phyloP scores from a whole-genome alignment of 2,329 filamentous ascomycete species.

The Fusarium staphyleae region DNA sequence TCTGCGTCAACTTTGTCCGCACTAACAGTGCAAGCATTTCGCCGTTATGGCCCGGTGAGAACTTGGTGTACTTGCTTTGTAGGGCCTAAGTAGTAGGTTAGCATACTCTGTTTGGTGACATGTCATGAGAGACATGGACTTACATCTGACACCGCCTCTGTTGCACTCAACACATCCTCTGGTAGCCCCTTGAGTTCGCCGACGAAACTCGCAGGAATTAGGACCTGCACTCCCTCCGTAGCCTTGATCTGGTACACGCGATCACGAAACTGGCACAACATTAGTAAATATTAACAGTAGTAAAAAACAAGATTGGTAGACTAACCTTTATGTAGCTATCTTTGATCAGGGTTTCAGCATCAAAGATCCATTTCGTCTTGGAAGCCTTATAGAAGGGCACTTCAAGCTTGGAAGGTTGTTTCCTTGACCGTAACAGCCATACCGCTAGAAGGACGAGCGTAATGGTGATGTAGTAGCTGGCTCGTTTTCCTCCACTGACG shows the following conservation, averaged over 20 bases:
- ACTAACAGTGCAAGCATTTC: constrained; percentile 55
- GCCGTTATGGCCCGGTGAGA: constrained; percentile 55
- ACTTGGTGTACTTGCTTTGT: constrained; percentile 59
- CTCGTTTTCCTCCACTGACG: constrained; percentile 40
- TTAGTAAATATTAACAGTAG: constrained; percentile 24
- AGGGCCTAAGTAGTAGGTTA: constrained; percentile 49
- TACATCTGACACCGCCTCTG: constrained; percentile 57
- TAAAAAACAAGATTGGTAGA: neutral
- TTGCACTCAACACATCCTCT: constrained; percentile 57
- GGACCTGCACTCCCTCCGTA: constrained; percentile 57
- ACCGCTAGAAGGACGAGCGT: constrained; percentile 46
- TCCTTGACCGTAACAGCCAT: constrained; percentile 50
- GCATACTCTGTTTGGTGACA: neutral
- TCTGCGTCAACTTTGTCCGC: constrained; percentile 56
- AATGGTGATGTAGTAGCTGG: constrained; percentile 53
- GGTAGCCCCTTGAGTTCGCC: constrained; percentile 57
- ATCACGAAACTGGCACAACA: constrained; percentile 52
- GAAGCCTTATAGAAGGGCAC: constrained; percentile 58
- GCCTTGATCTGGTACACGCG: constrained; percentile 59
- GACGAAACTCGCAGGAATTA: constrained; percentile 55
- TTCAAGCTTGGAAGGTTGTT: constrained; percentile 44
- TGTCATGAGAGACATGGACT: neutral
- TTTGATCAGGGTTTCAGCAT: constrained; percentile 55
- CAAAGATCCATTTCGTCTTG: constrained; percentile 59
- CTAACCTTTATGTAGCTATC: constrained; percentile 58